Conservation (phyloP, 495 filamentous ascomycete species). For the Tetracladium marchalianum region DNA sequence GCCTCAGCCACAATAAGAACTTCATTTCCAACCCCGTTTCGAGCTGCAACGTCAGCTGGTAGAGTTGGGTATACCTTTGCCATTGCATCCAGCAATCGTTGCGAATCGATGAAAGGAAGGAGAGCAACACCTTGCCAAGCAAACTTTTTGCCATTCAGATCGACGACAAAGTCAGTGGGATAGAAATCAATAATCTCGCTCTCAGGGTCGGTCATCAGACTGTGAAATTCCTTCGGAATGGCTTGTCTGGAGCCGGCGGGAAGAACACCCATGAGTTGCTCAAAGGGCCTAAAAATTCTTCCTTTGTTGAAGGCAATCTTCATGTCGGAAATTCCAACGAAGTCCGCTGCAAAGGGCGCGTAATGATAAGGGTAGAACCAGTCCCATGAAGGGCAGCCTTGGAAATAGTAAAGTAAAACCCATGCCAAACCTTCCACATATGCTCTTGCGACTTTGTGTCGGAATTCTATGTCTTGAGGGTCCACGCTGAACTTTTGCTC, state of each 20-base stretch:
- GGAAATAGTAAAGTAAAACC: conserved; percentile 97
- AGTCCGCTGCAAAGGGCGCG: conserved; percentile 93
- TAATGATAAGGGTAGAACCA: conserved; percentile 99
- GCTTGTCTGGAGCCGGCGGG: conserved; percentile 87
- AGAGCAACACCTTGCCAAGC: conserved; percentile 94
- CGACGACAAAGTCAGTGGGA: conserved; percentile 83
- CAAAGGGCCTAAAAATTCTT: conserved; percentile 79
- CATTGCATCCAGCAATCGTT: conserved; percentile 75
- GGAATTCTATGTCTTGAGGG: conserved; percentile 71
- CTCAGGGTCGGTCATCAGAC: conserved; percentile 75
- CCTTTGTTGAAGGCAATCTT: conserved; percentile 78
- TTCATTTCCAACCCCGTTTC: conserved; percentile 76
- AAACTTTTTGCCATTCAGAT: conserved; percentile 97
- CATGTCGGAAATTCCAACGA: conserved; percentile 72
- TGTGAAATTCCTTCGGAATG: conserved; percentile 76
- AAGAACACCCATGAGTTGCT: conserved; percentile 97
- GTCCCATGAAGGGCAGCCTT: conserved; percentile 95
- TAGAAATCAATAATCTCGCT: conserved; percentile 97
- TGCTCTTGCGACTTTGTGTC: conserved; percentile 79
- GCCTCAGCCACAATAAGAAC: conserved; percentile 73
- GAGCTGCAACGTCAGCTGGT: conserved; percentile 61
- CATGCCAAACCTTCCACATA: conserved; percentile 97
- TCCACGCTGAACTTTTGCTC: conserved; percentile 93
- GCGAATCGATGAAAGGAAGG: conserved; percentile 93
- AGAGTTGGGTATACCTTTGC: conserved; percentile 70